Percentiles rank a stretch among this genome's conserved stretches.
phyloP scores from a whole-genome alignment of 441 rosid genomes.

The Gossypium aridum region DNA sequence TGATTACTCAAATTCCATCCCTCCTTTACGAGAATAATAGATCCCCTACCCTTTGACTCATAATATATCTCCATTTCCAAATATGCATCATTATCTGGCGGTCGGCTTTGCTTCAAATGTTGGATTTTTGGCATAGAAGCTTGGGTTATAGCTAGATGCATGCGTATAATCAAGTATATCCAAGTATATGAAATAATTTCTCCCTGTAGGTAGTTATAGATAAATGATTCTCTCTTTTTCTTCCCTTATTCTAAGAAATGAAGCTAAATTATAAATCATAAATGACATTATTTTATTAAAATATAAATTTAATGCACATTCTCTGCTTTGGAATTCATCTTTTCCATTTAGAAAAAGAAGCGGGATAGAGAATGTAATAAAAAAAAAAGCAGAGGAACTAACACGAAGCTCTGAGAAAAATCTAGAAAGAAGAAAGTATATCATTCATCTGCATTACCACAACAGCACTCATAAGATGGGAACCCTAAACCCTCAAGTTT shows the following conservation, averaged over 20 bases:
- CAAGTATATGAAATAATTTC: not conserved
- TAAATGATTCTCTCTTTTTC: no score
- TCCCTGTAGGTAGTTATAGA: not conserved
- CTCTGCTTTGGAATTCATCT: not conserved
- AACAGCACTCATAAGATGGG: not conserved
- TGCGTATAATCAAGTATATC: not conserved
- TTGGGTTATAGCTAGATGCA: not conserved
- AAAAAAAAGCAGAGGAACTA: not conserved
- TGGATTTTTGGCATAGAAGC: not conserved
- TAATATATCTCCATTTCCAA: not conserved
- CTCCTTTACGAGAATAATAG: conserved; percentile 7
- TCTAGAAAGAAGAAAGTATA: not conserved
- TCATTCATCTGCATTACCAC: not conserved
- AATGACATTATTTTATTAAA: not conserved
- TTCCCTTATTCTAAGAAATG: no score
- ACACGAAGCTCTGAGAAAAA: not conserved
- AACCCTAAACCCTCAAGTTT: not conserved
- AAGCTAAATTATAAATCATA: not conserved
- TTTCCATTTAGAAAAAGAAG: not conserved
- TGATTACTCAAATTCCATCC: conserved; percentile 9
- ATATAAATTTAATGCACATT: no score
- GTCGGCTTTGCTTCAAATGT: not conserved
- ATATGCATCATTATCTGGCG: not conserved
- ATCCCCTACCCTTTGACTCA: conserved; percentile 6
- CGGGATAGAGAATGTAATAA: not conserved